These are phyloP conservation scores for Planoprotostelium fungivorum DNA, from an alignment of 78 protist genomes.

Conservation along the genomic window DNA sequence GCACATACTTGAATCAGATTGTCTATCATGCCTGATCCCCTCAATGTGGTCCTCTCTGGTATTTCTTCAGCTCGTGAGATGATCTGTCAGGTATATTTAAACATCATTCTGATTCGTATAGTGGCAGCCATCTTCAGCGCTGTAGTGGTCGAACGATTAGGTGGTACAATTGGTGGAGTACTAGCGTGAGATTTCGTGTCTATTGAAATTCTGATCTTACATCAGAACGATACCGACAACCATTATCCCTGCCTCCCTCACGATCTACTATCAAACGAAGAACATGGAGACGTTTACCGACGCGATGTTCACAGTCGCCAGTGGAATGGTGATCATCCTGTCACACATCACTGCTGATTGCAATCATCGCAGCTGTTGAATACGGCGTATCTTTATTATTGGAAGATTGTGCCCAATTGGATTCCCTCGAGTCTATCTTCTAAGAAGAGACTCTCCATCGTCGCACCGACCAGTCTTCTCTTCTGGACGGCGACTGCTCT, in stretches of 20 bases:
- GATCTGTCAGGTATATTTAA: neutral
- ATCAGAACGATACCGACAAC: neutral
- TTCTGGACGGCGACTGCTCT: neutral
- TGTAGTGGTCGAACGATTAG: neutral
- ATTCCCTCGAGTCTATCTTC: neutral
- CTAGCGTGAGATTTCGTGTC: neutral
- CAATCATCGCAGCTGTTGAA: neutral
- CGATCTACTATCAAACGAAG: neutral
- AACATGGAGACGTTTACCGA: neutral
- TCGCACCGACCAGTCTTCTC: neutral
- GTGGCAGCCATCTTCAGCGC: neutral
- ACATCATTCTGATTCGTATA: neutral
- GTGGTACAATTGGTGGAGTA: neutral
- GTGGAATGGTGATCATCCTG: neutral
- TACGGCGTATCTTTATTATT: neutral
- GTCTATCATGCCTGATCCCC: neutral
- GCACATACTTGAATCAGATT: no score
- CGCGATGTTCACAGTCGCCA: neutral
- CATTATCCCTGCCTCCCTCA: neutral
- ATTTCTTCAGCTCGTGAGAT: neutral
- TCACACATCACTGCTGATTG: neutral
- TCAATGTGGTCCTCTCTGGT: neutral
- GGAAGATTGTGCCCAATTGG: neutral
- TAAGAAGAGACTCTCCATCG: neutral
- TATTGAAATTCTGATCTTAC: neutral